Evolutionary conservation across 805 yeast genomes (phyloP), one percentile per base, ranked within the genome.

Genomic region (Brettanomyces bruxellensis): DNA sequence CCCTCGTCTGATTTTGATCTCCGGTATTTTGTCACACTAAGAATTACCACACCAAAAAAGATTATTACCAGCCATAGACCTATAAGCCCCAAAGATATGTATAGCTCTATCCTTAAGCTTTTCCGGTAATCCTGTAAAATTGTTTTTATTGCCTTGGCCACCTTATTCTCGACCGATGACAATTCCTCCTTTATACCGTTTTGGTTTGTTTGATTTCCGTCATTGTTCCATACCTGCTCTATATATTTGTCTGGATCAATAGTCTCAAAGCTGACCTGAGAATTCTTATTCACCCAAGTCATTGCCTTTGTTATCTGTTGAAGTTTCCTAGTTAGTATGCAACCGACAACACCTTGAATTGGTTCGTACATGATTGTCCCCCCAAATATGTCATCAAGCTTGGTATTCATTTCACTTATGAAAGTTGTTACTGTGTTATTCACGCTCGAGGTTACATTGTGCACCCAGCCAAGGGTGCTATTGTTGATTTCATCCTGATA

Each of bases 291-390:
- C 1, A 89, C 66, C 97, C 97, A 93, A 2, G 81, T 74, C 46
- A 90, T 64, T 0, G 95, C 98, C 30, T 75, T 58, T 51, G 85
- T 85, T 3, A 88, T 68, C 23, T 73, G 70, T 12, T 70, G 70
- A 5, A 91, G 61, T 55, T 91, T 93, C 43, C 83, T 70, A 14
- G 86, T 91, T 36, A 93, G 69, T 3, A 86, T 77, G 66, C 99
- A 91, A 32, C 81, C 79, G 4, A 90, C 84, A 0, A 88, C 78
- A 0, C 82, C 72, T 28, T 73, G 71, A 41, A 88, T 70, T 0
- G 95, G 85, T 1, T 60, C 59, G 41, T 79, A 76, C 9, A 91
- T 65, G 0, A 84, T 75, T 0, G 97, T 87, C 3, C 72, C 72
- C 4, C 81, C 79, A 64, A 93, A 89, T 0, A 80, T 70, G 7